Evolutionary conservation across 129 eudicot species (phyloP).

Genomic region (Saussurea involucrata): DNA sequence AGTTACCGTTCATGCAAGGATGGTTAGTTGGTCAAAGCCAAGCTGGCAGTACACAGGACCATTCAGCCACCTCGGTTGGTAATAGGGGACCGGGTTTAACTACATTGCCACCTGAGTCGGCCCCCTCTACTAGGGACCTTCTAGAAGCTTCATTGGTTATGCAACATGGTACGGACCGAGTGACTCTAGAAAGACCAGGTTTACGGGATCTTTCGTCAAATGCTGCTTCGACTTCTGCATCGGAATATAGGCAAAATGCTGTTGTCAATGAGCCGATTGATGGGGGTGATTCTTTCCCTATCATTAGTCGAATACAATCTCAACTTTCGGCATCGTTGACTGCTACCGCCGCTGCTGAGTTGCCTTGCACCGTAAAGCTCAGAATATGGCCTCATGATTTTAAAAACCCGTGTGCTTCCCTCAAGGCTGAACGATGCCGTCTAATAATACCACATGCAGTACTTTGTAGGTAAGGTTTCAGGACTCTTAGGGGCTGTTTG

Average conservation of each 20-base stretch:
- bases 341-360: slow-evolving; percentile 83
- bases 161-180: slow-evolving; percentile 28
- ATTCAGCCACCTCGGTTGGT: slow-evolving; percentile 16
- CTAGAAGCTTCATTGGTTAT: slow-evolving; percentile 23
- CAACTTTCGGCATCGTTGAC: slow-evolving; percentile 85
- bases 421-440: slow-evolving; percentile 66
- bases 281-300: slow-evolving; percentile 50
- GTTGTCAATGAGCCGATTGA: slow-evolving; percentile 21
- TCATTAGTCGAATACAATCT: slow-evolving; percentile 56
- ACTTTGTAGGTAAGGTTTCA: slow-evolving; percentile 67
- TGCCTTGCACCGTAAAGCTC: slow-evolving; percentile 96
- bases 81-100: slow-evolving; percentile 24
- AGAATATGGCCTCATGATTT: slow-evolving; percentile 89
- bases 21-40: slow-evolving; percentile 95
- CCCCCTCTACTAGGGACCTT: slow-evolving; percentile 6
- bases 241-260: background rate
- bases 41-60: slow-evolving; percentile 42
- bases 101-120: slow-evolving; percentile 22
- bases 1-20: slow-evolving; percentile 84
- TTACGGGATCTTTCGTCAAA: slow-evolving; percentile 47
- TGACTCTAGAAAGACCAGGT: slow-evolving; percentile 33
- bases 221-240: slow-evolving; percentile 24
- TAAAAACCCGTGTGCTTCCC: slow-evolving; percentile 69
- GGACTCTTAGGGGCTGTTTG: too few species aligned
- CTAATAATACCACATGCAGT: slow-evolving; percentile 88